Base-by-base conservation (phyloP, 768 basidiomycete genomes). In the Pleurotus sapidus region DNA sequence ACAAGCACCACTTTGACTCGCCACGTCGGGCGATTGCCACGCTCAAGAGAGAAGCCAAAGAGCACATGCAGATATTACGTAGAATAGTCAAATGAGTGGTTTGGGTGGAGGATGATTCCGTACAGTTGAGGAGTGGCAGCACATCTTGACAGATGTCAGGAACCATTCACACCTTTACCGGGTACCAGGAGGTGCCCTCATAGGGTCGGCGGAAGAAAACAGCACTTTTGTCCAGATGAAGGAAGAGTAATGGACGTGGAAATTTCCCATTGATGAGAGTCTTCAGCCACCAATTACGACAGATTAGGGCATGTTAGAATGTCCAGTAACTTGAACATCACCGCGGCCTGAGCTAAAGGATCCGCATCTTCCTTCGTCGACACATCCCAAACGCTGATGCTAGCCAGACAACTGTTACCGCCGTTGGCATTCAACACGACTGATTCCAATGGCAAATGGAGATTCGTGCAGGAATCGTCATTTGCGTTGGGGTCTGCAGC, bases 391-490 rank as follows among this genome's bases (percentile, higher is more conserved):
- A 68, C 66, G 39, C 65, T 67, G 12, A 75, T 71, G 45, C 70
- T 72, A 3, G 64, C 67, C 58, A 68, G 70, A 51, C 74, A 75
- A 6, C 71, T 72, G 30, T 11, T 34, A 11, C 30, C 30, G 2
- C 30, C 30, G 30, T 34, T 34, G 12, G 60, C 60, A 30, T 24
- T 53, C 14, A 73, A 60, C 3, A 76, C 72, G 8, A 57, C 60
- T 18, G 58, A 61, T 64, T 76, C 74, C 20, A 59, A 64, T 12
- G 74, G 73, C 24, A 76, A 65, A 30, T 55, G 60, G 14, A 57
- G 64, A 37, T 60, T 64, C n/a, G 71, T 70, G 61, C 74, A 76
- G 34, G 68, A 68, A 46, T 65, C 56, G 24, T 72, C 69, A 56
- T 76, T 74, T 37, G 56, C 55, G 34, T 53, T 49, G 30, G 63